phyloP scores from a whole-genome alignment of 73 alveolate genomes.

The Paramecium primaurelia region DNA sequence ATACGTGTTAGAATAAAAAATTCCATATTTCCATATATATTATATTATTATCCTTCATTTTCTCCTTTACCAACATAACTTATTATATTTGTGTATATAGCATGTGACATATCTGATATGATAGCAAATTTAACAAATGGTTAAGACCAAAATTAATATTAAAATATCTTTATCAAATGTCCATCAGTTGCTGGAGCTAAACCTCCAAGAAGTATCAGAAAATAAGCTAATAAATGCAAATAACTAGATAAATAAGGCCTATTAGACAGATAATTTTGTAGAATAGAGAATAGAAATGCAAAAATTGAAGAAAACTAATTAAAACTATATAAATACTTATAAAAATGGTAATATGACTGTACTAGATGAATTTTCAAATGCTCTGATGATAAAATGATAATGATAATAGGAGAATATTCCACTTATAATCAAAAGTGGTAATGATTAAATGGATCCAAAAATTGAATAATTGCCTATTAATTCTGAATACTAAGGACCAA shows the following conservation, averaged over 20 bases:
- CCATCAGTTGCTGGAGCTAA: constrained; percentile 50
- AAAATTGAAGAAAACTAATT: constrained; percentile 36
- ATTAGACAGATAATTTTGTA: not conserved
- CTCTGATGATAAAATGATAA: constrained; percentile 7
- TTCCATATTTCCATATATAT: constrained; percentile 13
- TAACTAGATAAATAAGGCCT: constrained; percentile 23
- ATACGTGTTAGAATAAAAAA: not conserved
- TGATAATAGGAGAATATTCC: constrained; percentile 33
- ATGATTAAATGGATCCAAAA: not conserved
- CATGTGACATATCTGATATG: constrained; percentile 41
- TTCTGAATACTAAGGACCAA: not conserved
- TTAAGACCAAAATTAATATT: not conserved
- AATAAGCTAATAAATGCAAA: constrained; percentile 18
- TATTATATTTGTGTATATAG: not conserved
- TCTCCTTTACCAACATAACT: constrained; percentile 20
- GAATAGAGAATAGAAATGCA: not conserved
- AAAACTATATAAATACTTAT: not conserved
- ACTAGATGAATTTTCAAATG: constrained; percentile 43
- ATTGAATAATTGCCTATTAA: not conserved
- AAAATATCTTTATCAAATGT: not conserved
- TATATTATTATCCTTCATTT: not conserved
- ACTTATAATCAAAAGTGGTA: not conserved
- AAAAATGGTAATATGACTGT: constrained; percentile 27
- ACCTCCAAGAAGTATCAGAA: constrained; percentile 16
- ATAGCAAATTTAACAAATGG: constrained; percentile 45